phyloP scores from a whole-genome alignment of 129 eudicot genomes.

The Tagetes erecta region DNA sequence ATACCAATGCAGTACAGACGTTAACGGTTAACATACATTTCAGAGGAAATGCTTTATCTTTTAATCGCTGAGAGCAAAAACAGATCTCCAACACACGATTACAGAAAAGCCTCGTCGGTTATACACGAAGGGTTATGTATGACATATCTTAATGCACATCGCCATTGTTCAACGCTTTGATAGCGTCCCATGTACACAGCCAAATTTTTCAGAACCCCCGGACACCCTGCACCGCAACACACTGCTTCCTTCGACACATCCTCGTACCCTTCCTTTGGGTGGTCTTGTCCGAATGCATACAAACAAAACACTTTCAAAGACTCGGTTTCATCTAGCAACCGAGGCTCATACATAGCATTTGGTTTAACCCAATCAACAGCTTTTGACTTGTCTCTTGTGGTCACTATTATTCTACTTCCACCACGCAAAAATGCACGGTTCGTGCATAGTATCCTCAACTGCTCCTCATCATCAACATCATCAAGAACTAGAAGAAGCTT shows the following conservation, averaged over 20 bases:
- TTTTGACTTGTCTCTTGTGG: slow-evolving; percentile 20
- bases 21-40: no score
- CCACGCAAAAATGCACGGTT: slow-evolving; percentile 7
- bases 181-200: neutral
- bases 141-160: neutral
- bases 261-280: slow-evolving; percentile 18
- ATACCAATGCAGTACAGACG: no score
- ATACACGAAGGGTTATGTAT: neutral
- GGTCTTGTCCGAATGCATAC: slow-evolving; percentile 19
- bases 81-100: neutral
- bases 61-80: no score
- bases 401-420: slow-evolving; percentile 37
- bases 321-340: slow-evolving; percentile 21
- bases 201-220: neutral
- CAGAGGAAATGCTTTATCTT: no score
- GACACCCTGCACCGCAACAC: slow-evolving; percentile 21
- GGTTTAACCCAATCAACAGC: neutral
- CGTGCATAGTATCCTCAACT: slow-evolving; percentile 19
- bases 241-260: slow-evolving; percentile 14
- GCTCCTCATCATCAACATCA: slow-evolving; percentile 30
- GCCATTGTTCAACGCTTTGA: slow-evolving; percentile 1
- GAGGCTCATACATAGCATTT: slow-evolving; percentile 16
- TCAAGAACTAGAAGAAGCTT: slow-evolving; percentile 35
- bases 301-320: slow-evolving; percentile 29
- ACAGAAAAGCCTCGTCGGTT: neutral